Evolutionary conservation across 2,329 filamentous ascomycete genomes (phyloP).

Genomic region (Grosmannia clavigera): DNA sequence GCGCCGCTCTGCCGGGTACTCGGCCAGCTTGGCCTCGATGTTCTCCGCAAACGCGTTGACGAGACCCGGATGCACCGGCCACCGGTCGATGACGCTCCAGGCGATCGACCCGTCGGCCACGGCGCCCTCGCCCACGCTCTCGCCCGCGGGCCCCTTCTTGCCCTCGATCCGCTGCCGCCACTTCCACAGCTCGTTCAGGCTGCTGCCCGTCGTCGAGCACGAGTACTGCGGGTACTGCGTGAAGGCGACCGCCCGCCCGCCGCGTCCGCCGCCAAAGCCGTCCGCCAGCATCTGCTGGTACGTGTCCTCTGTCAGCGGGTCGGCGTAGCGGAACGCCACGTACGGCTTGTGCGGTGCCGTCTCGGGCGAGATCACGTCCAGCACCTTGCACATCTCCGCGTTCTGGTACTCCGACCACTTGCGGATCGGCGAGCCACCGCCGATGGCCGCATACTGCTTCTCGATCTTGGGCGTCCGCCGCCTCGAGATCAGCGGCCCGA

Average conservation of each 20-base stretch:
- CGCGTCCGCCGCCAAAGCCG: constrained; percentile 78
- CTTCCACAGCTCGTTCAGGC: constrained; percentile 94
- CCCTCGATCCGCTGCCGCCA: constrained; percentile 84
- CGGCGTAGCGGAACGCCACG: constrained; percentile 90
- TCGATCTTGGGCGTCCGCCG: constrained; percentile 91
- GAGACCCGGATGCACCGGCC: constrained; percentile 83
- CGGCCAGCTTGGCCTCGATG: constrained; percentile 71
- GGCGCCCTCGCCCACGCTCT: constrained; percentile 29
- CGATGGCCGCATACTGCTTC: constrained; percentile 90
- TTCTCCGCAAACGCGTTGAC: constrained; percentile 88
- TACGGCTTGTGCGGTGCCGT: constrained; percentile 96
- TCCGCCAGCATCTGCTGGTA: constrained; percentile 73
- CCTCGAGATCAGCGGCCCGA: constrained; percentile 76
- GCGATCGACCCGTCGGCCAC: constrained; percentile 55
- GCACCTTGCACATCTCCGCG: constrained; percentile 90
- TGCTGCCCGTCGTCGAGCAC: constrained; percentile 93
- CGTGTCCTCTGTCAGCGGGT: constrained; percentile 89
- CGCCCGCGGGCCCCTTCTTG: constrained; percentile 32
- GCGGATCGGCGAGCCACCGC: constrained; percentile 92
- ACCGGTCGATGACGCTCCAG: constrained; percentile 97
- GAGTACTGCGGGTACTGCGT: constrained; percentile 98
- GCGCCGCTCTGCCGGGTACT: constrained; percentile 72
- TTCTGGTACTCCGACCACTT: constrained; percentile 97
- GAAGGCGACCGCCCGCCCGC: constrained; percentile 91
- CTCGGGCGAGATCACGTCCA: constrained; percentile 81